Base-by-base conservation (phyloP, 2,329 filamentous ascomycete genomes). In the Cladophialophora psammophila region DNA sequence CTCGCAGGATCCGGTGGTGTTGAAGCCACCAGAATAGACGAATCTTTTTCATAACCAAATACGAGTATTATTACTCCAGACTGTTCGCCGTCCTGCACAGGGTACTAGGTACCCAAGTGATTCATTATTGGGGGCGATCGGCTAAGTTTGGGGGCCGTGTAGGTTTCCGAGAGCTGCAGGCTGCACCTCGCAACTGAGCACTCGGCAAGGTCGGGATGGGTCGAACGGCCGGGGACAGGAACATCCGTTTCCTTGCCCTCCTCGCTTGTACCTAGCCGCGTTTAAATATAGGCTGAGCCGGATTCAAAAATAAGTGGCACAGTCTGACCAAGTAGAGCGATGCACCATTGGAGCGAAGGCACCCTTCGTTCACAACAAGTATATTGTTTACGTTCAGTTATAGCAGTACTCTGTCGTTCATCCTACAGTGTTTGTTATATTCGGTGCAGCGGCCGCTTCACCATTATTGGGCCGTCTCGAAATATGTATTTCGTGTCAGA, bases 91-190 rank as follows among this genome's bases (percentile, higher is more conserved):
- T 38, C 31, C 15, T 56, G 18, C n/a, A n/a, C n/a, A n/a, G n/a
- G n/a, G n/a, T n/a, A n/a, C n/a, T n/a, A n/a, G n/a, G n/a, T 34
- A 10, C 31, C 6, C 18, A 20, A 36, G 55, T 40, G 20, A 42
- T 58, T 40, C 20, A 26, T 15, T 52, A 15, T 38, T 60, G 57
- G 57, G 57, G 57, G 40, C 57, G 26, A 50, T 48, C 20, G 55
- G 45, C 45, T 50, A 31, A 50, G 45, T n/a, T 50, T 50, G 45
- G 45, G 45, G 45, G 45, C 45, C 20, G 18, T 57, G 26, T 15
- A 40, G 13, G 18, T 18, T 35, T 32, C 20, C 38, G 35, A 42
- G 34, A 42, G 32, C 5, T 31, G 55, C 36, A 45, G 20, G 26
- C 40, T 36, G 10, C 20, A 40, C 34, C 7, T 40, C 15, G 36